Evolutionary conservation across 106 monocot genomes (phyloP), one percentile per base, ranked within the genome.

Genomic region (Triglochin maritima): DNA sequence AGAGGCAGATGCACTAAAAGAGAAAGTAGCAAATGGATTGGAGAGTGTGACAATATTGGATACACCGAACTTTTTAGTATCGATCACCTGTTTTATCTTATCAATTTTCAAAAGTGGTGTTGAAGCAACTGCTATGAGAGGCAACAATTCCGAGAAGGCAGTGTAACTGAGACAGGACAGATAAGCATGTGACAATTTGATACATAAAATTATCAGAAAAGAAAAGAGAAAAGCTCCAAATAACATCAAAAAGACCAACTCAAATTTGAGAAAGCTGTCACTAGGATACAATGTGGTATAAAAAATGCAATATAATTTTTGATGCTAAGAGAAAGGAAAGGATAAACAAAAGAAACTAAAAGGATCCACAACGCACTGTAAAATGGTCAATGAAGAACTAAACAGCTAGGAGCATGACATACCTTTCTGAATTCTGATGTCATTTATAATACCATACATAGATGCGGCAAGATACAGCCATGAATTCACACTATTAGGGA

Each of bases 81-180:
- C 81, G 59, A 98, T 86, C 58, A 70, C 75, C 69, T 98, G 96
- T 14, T 83, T 84, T 76, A 98, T 98, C 71, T 78, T 64, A n/a
- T 91, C 73, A 12, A 98, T 78, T 72, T 86, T 98, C 63, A 98
- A 57, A 57, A 86, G 46, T 5, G 88, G 88, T 44, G 65, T 72
- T 41, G 76, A 52, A 5, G 88, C 84, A 45, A 78, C 62, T 4
- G 79, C 88, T 59, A 88, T 62, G 72, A 91, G 85, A 60, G 88
- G 91, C 47, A 98, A 69, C 49, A 98, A 81, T 70, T 88, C 86
- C 47, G 96, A 88, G 68, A 79, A 98, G 13, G 96, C 87, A 11
- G 96, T 88, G 76, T 86, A 98, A 74, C 96, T 98, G 80, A 53
- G 53, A 59, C 49, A 82, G n/a, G 64, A 29, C 13, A 56, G 41